Percentiles rank a stretch among this genome's conserved stretches.
These are phyloP conservation scores for Irpex rosettiformis DNA, from an alignment of 1,284 basidiomycete species.

Conservation along the genomic window DNA sequence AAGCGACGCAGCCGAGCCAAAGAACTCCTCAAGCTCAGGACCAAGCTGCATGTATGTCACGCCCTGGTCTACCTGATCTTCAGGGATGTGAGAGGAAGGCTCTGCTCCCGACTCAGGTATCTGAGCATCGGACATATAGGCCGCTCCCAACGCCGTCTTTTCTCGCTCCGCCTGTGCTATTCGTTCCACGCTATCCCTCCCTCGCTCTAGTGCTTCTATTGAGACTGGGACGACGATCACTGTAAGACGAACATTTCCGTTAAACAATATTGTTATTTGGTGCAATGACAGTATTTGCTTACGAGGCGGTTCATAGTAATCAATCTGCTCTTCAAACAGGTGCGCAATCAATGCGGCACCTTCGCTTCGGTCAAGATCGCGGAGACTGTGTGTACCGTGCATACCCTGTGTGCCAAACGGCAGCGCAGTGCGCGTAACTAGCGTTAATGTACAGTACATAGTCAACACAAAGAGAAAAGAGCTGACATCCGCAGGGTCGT, in stretches of 20 bases:
- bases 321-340: conserved; percentile 77
- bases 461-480: conserved; percentile 34
- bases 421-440: conserved; percentile 31
- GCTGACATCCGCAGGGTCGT: conserved; percentile 79
- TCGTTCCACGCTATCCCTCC: conserved; percentile 65
- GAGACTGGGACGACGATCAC: conserved; percentile 61
- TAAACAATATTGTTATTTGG: conserved; percentile 7
- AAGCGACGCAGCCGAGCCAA: conserved; percentile 39
- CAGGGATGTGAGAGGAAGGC: conserved; percentile 52
- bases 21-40: conserved; percentile 59
- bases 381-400: conserved; percentile 63
- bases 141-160: conserved; percentile 66
- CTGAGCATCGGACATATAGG: conserved; percentile 64
- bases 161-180: conserved; percentile 69
- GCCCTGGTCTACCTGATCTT: conserved; percentile 65
- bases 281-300: conserved; percentile 30
- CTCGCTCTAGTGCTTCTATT: conserved; percentile 50
- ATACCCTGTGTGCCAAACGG: conserved; percentile 52
- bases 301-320: conserved; percentile 79
- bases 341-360: conserved; percentile 77
- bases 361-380: conserved; percentile 81
- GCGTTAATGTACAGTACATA: conserved; percentile 54
- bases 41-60: conserved; percentile 65
- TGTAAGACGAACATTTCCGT: conserved; percentile 31
- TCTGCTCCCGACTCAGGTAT: conserved; percentile 78